Base-by-base conservation (phyloP, 805 yeast genomes). In the Teunomyces cretensis region DNA sequence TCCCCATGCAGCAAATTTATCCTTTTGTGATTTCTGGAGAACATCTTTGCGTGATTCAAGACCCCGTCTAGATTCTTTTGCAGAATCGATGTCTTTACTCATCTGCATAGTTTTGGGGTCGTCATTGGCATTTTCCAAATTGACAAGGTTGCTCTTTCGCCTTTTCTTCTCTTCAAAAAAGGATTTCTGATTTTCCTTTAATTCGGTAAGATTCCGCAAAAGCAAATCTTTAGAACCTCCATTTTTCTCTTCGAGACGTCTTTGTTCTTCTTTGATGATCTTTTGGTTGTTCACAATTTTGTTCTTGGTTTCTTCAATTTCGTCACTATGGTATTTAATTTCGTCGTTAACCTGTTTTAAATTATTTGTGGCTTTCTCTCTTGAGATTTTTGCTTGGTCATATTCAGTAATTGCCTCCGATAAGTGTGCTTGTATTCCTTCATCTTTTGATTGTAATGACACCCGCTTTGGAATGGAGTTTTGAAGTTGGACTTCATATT, bases 1-100 rank as follows among this genome's bases (percentile, higher is more conserved):
- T 6, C 84, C 85, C 71, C 81, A 84, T 1, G 83, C 78, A 9
- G 74, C 70, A 36, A 68, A 65, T 60, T 73, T 61, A 48, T 66
- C 67, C 17, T 54, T 57, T 39, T 58, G 67, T 22, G 63, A 52
- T 4, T 45, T 51, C 26, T 45, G 27, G 7, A 58, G 36, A 12
- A 49, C 43, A 6, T 35, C 32, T 15, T 54, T 44, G 43, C 49
- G 54, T 4, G 38, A 36, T 31, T 46, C 46, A 9, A 50, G 43
- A 13, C 33, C 33, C 14, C 27, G 26, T 30, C 42, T 30, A 9
- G 35, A 17, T 19, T 39, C 35, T 19, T 39, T 22, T 9, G 42
- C 42, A 12, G 26, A 36, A 15, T 41, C 30, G 16, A 53, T 42
- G 11, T 42, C 33, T 14, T 42, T 42, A 13, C 46, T 49, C n/a